Conservation (phyloP, 2,329 filamentous ascomycete species). For the Phaeosphaeriaceae sp. region DNA sequence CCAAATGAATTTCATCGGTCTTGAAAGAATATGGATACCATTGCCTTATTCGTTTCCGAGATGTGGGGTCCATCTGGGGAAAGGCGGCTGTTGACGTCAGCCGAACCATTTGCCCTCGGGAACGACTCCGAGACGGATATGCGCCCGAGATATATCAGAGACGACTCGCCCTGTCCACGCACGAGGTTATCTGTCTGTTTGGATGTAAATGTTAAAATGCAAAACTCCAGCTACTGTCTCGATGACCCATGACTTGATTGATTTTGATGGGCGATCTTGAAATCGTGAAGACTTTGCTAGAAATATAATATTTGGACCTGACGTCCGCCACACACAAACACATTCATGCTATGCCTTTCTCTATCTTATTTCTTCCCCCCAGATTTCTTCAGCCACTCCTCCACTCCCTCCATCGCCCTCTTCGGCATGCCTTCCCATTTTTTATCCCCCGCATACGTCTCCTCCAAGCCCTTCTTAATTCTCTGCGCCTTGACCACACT, state of each 20-base stretch:
- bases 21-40: not conserved
- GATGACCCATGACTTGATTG: too few relatives aligned
- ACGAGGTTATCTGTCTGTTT: too few relatives aligned
- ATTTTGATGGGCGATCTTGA: too few relatives aligned
- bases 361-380: not conserved
- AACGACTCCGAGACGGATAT: not conserved
- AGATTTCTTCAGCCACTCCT: constrained; percentile 30
- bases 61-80: not conserved
- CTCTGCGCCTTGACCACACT: constrained; percentile 32
- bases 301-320: too few relatives aligned
- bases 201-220: too few relatives aligned
- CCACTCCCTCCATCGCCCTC: constrained; percentile 19
- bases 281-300: too few relatives aligned
- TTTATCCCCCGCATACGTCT: constrained; percentile 27
- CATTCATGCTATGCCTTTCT: too few relatives aligned
- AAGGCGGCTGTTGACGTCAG: not conserved
- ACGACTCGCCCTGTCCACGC: too few relatives aligned
- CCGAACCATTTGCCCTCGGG: not conserved
- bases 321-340: too few relatives aligned
- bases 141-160: not conserved
- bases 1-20: too few relatives aligned
- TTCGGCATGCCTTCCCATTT: constrained; percentile 26
- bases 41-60: not conserved
- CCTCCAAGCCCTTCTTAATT: constrained; percentile 27
- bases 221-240: too few relatives aligned